phyloP scores from a whole-genome alignment of 2,329 filamentous ascomycete genomes.

The Colletotrichum camelliae region DNA sequence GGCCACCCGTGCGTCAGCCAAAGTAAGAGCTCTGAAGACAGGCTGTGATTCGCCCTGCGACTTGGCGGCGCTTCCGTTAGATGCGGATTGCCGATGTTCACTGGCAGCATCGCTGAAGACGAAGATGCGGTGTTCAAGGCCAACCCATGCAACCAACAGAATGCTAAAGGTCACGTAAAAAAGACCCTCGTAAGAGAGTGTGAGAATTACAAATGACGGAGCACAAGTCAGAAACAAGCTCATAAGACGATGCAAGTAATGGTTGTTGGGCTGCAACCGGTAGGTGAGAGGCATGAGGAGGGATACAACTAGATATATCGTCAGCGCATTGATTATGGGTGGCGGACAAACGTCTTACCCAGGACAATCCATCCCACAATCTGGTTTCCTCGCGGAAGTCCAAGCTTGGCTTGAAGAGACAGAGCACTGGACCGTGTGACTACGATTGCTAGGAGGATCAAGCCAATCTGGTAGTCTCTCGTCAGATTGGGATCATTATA shows the following conservation, averaged over 20 bases:
- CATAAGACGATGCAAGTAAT: slow-evolving; percentile 89
- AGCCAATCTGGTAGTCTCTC: slow-evolving; percentile 61
- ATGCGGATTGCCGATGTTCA: neutral
- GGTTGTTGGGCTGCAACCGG: slow-evolving; percentile 76
- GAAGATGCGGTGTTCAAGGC: slow-evolving; percentile 79
- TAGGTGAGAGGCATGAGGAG: slow-evolving; percentile 83
- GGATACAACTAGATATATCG: slow-evolving; percentile 65
- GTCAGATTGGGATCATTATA: slow-evolving; percentile 15
- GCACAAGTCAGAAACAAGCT: slow-evolving; percentile 93
- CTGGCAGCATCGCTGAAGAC: neutral
- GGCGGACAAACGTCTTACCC: slow-evolving; percentile 49
- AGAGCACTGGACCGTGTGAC: slow-evolving; percentile 87
- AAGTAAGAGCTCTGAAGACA: slow-evolving; percentile 68
- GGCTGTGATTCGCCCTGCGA: neutral
- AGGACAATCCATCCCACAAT: slow-evolving; percentile 83
- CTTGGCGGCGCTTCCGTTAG: neutral
- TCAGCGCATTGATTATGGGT: neutral
- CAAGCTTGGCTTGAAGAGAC: slow-evolving; percentile 83
- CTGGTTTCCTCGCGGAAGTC: slow-evolving; percentile 87
- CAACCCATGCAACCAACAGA: slow-evolving; percentile 86
- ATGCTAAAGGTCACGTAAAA: slow-evolving; percentile 93
- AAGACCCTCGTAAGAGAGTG: slow-evolving; percentile 95
- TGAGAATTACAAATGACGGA: slow-evolving; percentile 92
- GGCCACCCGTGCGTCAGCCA: slow-evolving; percentile 86
- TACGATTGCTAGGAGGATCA: slow-evolving; percentile 80